Percentiles rank a stretch among this genome's conserved stretches.
Conservation (phyloP, 768 basidiomycete species). For the Macrolepiota fuliginosa region DNA sequence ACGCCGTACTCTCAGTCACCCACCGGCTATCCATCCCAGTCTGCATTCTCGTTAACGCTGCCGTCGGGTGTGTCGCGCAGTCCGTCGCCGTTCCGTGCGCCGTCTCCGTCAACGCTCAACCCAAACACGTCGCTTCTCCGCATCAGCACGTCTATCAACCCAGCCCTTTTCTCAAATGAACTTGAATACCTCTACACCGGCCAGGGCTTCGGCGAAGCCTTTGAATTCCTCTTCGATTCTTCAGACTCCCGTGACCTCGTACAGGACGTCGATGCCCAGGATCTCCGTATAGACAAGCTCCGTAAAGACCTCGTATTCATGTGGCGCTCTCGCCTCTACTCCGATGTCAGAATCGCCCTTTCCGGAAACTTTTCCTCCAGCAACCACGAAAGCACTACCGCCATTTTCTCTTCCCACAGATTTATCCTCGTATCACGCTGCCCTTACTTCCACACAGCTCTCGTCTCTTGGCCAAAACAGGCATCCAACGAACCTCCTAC, state of each 20-base stretch:
- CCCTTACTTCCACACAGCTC: slow-evolving; percentile 80
- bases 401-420: slow-evolving; percentile 88
- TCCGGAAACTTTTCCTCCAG: slow-evolving; percentile 64
- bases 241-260: slow-evolving; percentile 49
- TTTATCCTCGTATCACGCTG: slow-evolving; percentile 90
- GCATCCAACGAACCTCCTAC: slow-evolving; percentile 44
- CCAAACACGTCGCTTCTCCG: slow-evolving; percentile 50
- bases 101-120: slow-evolving; percentile 43
- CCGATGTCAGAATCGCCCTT: slow-evolving; percentile 83
- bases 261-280: slow-evolving; percentile 33
- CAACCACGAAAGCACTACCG: slow-evolving; percentile 63
- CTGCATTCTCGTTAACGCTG: slow-evolving; percentile 53
- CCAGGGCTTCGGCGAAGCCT: slow-evolving; percentile 83
- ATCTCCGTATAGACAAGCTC: slow-evolving; percentile 75
- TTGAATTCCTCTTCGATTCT: slow-evolving; percentile 83
- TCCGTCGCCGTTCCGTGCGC: slow-evolving; percentile 39
- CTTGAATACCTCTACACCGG: slow-evolving; percentile 96
- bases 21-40: slow-evolving; percentile 51
- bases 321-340: slow-evolving; percentile 94
- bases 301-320: slow-evolving; percentile 93
- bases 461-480: slow-evolving; percentile 60
- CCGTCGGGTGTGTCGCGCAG: slow-evolving; percentile 29
- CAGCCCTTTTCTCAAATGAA: slow-evolving; percentile 83
- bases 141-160: slow-evolving; percentile 65
- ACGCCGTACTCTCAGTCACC: slow-evolving; percentile 45